Conservation (phyloP, 2,329 filamentous ascomycete species). For the Sarocladium strictum region DNA sequence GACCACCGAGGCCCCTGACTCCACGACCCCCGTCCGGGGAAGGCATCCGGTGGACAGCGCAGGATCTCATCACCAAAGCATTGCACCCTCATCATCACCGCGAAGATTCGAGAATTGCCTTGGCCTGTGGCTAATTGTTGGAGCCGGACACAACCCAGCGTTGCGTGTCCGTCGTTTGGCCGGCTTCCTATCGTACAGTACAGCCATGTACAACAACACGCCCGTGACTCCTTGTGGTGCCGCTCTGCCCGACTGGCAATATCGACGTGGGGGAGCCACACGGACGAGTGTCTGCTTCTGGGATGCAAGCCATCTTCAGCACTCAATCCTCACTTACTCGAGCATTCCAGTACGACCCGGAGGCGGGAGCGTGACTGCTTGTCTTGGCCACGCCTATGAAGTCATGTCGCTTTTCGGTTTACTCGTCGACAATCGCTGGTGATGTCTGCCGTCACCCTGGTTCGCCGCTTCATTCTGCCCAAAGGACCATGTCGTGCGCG, state of each 20-base stretch:
- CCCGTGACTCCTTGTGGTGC: neutral
- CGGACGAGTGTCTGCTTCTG: neutral
- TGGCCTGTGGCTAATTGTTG: neutral
- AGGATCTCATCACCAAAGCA: constrained; percentile 9
- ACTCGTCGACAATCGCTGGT: neutral
- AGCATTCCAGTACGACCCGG: neutral
- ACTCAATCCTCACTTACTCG: neutral
- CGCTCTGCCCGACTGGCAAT: neutral
- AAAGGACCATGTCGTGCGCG: constrained; percentile 10
- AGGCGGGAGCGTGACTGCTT: neutral
- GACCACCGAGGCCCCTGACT: neutral
- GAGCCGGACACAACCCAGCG: neutral
- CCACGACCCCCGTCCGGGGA: constrained; percentile 9
- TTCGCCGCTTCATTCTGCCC: constrained; percentile 9
- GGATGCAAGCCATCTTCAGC: neutral
- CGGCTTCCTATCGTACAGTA: neutral
- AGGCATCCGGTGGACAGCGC: constrained; percentile 12
- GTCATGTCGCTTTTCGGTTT: neutral
- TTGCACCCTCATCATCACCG: neutral
- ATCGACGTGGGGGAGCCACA: no score
- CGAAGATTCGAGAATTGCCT: neutral
- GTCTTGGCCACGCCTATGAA: neutral
- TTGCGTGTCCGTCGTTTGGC: neutral
- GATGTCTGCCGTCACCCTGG: constrained; percentile 3
- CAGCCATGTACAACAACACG: neutral